Conservation (phyloP, 768 basidiomycete genomes). For the Flagelloscypha sp. region DNA sequence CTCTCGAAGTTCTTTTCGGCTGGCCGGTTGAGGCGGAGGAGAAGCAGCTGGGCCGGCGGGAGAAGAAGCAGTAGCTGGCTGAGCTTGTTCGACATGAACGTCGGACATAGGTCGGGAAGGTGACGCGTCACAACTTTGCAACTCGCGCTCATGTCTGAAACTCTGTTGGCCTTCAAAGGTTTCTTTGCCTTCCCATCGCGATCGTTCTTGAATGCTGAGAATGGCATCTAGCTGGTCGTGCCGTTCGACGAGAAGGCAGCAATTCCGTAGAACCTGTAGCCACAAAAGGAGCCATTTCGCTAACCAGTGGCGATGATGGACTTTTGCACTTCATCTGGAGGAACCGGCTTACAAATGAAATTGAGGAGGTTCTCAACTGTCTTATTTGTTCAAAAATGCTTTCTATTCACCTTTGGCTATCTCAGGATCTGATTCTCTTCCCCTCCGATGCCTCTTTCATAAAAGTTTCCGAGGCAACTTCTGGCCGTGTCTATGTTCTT, state of each 20-base stretch:
- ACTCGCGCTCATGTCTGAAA: constrained; percentile 26
- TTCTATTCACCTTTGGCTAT: constrained; percentile 1
- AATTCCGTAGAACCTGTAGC: constrained; percentile 61
- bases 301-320: constrained; percentile 66
- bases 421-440: constrained; percentile 80
- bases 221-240: no score
- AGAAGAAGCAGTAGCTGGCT: no score
- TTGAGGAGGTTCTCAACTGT: constrained; percentile 49
- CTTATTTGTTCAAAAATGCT: background rate
- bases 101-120: no score
- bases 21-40: no score
- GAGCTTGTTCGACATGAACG: no score
- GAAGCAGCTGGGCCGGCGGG: no score
- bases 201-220: no score
- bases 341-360: constrained; percentile 50
- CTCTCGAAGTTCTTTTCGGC: no score
- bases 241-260: constrained; percentile 56
- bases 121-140: no score
- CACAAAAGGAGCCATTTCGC: constrained; percentile 65
- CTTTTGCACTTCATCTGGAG: constrained; percentile 77
- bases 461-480: constrained; percentile 57
- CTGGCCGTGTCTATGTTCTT: constrained; percentile 76
- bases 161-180: constrained; percentile 48
- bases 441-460: constrained; percentile 78
- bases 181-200: no score